These are phyloP conservation scores for Penicillium verrucosum DNA, from an alignment of 2,329 filamentous ascomycete genomes.

Conservation along the genomic window DNA sequence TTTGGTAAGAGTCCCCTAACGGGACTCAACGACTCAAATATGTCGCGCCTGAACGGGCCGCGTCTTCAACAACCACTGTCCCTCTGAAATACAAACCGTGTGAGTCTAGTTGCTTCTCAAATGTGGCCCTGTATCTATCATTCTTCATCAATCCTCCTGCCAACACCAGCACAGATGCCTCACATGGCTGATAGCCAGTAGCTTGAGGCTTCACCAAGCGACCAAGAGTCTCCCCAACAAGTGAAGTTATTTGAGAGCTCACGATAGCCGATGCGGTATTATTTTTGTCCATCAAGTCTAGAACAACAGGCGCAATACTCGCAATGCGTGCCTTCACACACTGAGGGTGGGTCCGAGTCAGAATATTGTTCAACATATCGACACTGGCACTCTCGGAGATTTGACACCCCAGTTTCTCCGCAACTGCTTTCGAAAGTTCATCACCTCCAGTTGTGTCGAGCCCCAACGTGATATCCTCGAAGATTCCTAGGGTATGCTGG, in stretches of 20 bases:
- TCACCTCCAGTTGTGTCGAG: neutral
- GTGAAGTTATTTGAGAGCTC: neutral
- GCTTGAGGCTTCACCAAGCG: conserved; percentile 14
- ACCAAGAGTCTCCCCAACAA: conserved; percentile 15
- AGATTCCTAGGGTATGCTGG: conserved; percentile 29
- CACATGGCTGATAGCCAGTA: conserved; percentile 1
- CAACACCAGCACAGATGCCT: conserved; percentile 17
- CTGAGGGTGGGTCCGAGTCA: conserved; percentile 7
- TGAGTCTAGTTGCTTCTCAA: conserved; percentile 7
- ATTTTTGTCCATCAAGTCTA: conserved; percentile 4
- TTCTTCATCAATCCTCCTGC: conserved; percentile 24
- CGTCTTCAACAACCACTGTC: conserved; percentile 14
- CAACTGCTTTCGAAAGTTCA: conserved; percentile 13
- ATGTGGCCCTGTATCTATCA: conserved; percentile 8
- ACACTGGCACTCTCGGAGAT: neutral
- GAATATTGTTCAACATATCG: conserved; percentile 19
- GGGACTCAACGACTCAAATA: neutral
- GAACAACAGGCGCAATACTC: conserved; percentile 12
- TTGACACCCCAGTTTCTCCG: conserved; percentile 13
- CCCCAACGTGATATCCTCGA: conserved; percentile 28
- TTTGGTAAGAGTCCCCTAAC: neutral
- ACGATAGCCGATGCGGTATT: conserved; percentile 15
- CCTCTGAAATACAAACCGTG: conserved; percentile 6
- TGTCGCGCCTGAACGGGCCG: conserved; percentile 6
- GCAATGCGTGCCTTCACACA: conserved; percentile 20